Evolutionary conservation across 2,329 filamentous ascomycete species (phyloP).

Genomic region (Coniochaeta prunicola): DNA sequence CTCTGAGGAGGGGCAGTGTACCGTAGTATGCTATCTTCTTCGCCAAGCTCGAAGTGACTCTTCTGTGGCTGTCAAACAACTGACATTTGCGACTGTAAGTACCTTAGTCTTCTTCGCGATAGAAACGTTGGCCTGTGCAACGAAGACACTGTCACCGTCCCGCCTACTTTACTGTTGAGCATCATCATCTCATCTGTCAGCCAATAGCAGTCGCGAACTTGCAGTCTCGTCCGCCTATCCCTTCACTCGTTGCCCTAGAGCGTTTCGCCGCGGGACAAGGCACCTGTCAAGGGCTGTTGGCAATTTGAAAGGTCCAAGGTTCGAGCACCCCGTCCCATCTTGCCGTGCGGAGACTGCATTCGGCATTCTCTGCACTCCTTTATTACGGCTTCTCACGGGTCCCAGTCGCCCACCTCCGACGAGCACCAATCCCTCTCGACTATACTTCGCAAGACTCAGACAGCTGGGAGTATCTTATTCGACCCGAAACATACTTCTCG

Average conservation of each 20-base stretch:
- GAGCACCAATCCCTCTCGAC: constrained; percentile 5
- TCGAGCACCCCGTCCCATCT: background rate
- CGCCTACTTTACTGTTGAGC: background rate
- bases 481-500: constrained; percentile 26
- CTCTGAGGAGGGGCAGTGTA: background rate
- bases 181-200: background rate
- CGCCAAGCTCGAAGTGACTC: background rate
- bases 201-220: background rate
- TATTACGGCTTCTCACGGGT: constrained; percentile 17
- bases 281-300: background rate
- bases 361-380: constrained; percentile 13
- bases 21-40: background rate
- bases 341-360: constrained; percentile 12
- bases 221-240: background rate
- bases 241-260: background rate
- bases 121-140: background rate
- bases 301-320: background rate
- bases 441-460: constrained; percentile 23
- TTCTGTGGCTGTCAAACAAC: background rate
- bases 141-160: background rate
- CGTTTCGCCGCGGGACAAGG: background rate
- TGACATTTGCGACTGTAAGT: background rate
- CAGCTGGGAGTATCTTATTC: constrained; percentile 32
- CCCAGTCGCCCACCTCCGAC: constrained; percentile 13
- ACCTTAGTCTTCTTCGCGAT: background rate